These are phyloP conservation scores for Cladobotryum protrusum DNA, from an alignment of 2,329 filamentous ascomycete species.

Conservation along the genomic window DNA sequence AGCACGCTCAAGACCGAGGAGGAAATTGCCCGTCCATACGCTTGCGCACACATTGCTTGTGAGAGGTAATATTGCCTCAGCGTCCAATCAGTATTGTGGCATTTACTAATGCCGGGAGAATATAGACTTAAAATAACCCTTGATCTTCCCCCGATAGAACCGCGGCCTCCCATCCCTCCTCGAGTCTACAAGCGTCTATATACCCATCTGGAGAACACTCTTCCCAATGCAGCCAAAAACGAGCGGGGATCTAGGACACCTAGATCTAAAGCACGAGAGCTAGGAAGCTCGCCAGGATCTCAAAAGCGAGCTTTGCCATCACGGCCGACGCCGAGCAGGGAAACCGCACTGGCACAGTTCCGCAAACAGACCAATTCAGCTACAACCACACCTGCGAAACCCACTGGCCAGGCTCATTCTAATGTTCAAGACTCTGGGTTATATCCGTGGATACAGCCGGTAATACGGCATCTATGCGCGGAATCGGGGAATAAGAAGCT, in stretches of 20 bases:
- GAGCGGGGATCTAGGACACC: conserved; percentile 29
- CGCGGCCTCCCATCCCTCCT: conserved; percentile 71
- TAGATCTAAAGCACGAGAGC: conserved; percentile 26
- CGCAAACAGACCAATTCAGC: conserved; percentile 28
- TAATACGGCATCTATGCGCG: conserved; percentile 57
- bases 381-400: conserved; percentile 36
- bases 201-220: conserved; percentile 66
- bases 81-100: background rate
- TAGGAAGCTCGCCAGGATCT: conserved; percentile 19
- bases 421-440: conserved; percentile 30
- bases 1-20: conserved; percentile 76
- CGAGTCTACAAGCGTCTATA: conserved; percentile 81
- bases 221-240: conserved; percentile 42
- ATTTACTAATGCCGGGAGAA: background rate
- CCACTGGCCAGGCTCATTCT: conserved; percentile 27
- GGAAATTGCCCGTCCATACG: conserved; percentile 78
- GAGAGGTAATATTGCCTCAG: conserved; percentile 52
- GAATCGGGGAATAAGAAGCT: conserved; percentile 55
- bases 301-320: conserved; percentile 31
- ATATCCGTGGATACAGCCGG: conserved; percentile 63
- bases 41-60: conserved; percentile 84
- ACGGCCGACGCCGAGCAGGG: conserved; percentile 41
- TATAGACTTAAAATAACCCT: conserved; percentile 66
- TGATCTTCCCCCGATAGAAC: conserved; percentile 69
- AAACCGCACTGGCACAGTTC: conserved; percentile 37